phyloP scores from a whole-genome alignment of 2,329 filamentous ascomycete genomes.

The Orbilia ellipsospora region DNA sequence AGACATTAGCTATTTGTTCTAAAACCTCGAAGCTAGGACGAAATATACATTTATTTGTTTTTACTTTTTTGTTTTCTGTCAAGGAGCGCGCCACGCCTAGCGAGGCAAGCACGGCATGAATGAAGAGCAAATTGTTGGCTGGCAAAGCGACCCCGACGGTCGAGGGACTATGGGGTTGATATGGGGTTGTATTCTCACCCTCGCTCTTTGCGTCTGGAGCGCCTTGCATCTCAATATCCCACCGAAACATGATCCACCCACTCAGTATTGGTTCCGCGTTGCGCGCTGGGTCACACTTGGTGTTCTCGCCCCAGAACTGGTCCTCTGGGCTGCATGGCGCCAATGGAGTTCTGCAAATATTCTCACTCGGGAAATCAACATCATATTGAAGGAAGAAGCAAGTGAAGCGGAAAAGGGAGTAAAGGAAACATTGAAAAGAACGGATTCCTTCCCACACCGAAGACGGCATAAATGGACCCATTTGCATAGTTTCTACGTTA shows the following conservation, averaged over 20 bases:
- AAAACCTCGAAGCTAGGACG: too few species aligned
- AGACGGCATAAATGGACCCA: conserved; percentile 50
- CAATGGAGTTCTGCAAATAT: conserved; percentile 51
- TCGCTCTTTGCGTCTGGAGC: conserved; percentile 31
- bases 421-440: conserved; percentile 3
- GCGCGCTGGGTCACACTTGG: conserved; percentile 44
- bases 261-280: conserved; percentile 17
- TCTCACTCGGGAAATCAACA: conserved; percentile 8
- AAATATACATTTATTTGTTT: background rate
- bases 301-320: conserved; percentile 52
- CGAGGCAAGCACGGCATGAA: conserved; percentile 9
- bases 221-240: conserved; percentile 34
- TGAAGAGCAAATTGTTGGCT: conserved; percentile 15
- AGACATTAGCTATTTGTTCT: too few species aligned
- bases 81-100: conserved; percentile 12
- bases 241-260: conserved; percentile 16
- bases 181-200: conserved; percentile 26
- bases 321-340: conserved; percentile 47
- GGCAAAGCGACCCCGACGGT: conserved; percentile 20
- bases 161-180: conserved; percentile 31
- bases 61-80: background rate
- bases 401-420: conserved; percentile 10
- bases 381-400: conserved; percentile 8
- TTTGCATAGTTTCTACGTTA: conserved; percentile 57
- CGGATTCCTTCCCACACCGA: conserved; percentile 8